Evolutionary conservation across 2,329 filamentous ascomycete species (phyloP).

Genomic region (Metarhizium sp.): DNA sequence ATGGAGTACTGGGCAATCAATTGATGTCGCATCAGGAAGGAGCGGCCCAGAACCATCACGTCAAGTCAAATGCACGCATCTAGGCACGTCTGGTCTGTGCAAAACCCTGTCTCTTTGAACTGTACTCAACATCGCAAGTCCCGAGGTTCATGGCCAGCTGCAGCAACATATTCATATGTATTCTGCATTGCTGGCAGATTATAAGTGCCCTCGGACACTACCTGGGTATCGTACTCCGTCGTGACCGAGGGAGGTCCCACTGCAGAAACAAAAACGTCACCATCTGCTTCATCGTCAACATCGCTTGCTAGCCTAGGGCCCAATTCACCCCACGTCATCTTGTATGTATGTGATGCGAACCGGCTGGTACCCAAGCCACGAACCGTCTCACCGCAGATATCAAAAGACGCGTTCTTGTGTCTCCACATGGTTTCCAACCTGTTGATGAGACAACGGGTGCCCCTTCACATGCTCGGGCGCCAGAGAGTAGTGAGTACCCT

Average conservation of each 20-base stretch:
- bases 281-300: neutral
- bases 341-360: neutral
- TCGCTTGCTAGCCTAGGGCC: neutral
- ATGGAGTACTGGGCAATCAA: neutral
- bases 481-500: too few species aligned
- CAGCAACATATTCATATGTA: too few species aligned
- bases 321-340: neutral
- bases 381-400: slow-evolving; percentile 3
- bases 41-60: neutral
- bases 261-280: neutral
- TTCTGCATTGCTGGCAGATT: too few species aligned
- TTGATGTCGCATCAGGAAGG: neutral
- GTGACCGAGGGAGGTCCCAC: neutral
- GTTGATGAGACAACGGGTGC: neutral
- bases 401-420: neutral
- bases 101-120: too few species aligned
- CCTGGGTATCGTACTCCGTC: neutral
- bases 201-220: too few species aligned
- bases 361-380: neutral
- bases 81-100: too few species aligned
- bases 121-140: too few species aligned
- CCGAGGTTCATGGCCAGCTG: too few species aligned
- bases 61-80: neutral
- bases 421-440: neutral
- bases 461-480: too few species aligned